Conservation (phyloP, 148 eudicot species). For the Persicaria maculosa region DNA sequence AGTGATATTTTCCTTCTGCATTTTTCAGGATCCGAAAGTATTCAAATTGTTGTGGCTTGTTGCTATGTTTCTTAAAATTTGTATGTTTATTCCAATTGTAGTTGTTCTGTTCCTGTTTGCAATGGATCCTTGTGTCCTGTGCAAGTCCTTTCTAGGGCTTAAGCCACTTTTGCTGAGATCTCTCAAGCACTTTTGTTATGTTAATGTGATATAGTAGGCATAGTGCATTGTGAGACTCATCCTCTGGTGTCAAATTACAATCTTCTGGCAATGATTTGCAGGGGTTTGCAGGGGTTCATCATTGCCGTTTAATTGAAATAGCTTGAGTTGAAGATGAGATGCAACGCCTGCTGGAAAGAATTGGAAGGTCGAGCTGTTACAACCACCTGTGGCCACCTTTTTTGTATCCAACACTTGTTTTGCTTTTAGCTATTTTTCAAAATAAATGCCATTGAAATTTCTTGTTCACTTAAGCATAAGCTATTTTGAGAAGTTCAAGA, state of each 20-base stretch:
- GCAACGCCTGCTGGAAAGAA: slow-evolving; percentile 98
- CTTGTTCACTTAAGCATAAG: neutral
- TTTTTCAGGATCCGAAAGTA: neutral
- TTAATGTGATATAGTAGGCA: neutral
- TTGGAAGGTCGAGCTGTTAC: slow-evolving; percentile 86
- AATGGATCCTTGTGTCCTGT: neutral
- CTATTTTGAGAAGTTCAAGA: slow-evolving; percentile 12
- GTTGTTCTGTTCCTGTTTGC: neutral
- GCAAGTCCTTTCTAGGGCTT: neutral
- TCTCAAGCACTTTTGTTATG: neutral
- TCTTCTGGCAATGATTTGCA: neutral
- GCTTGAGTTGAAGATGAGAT: slow-evolving; percentile 65
- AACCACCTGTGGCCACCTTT: slow-evolving; percentile 85
- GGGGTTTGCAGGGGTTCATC: neutral
- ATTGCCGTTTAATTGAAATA: slow-evolving; percentile 1
- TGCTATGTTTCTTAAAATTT: neutral
- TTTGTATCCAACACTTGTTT: slow-evolving; percentile 52
- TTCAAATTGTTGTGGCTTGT: neutral
- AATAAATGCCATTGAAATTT: neutral
- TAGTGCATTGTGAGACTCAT: neutral
- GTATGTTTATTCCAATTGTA: neutral
- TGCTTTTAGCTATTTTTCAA: slow-evolving; percentile 7
- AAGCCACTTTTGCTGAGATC: neutral
- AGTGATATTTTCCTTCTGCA: neutral
- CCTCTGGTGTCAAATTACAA: neutral